A percentile compares a stretch with the other conserved stretches of the same genome.
Conservation (phyloP, 148 eudicot species). For the Linanthus parryae region DNA sequence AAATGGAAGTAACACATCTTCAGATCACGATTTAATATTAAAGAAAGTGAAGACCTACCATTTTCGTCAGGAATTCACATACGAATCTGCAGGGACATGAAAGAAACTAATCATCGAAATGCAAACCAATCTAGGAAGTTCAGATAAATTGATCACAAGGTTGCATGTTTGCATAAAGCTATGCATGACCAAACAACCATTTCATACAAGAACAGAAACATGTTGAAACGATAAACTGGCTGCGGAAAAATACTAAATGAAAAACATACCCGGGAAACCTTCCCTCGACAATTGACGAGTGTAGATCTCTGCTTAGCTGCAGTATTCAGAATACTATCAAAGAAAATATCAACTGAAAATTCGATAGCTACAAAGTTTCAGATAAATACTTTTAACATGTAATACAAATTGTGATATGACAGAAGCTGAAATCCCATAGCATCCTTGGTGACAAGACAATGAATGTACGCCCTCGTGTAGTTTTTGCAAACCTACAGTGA, state of each 20-base stretch:
- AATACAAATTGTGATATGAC: slow-evolving; percentile 76
- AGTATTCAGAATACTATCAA: slow-evolving; percentile 4
- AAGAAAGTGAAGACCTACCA: slow-evolving; percentile 33
- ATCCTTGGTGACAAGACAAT: slow-evolving; percentile 83
- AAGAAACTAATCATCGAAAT: not conserved
- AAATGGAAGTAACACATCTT: not conserved
- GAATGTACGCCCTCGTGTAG: slow-evolving; percentile 73
- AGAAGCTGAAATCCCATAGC: slow-evolving; percentile 91
- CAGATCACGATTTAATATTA: not conserved
- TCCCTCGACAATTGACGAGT: slow-evolving; percentile 59
- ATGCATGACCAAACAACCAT: too few relatives aligned
- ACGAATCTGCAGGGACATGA: slow-evolving; percentile 49
- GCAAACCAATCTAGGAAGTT: slow-evolving; percentile 2
- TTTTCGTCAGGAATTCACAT: slow-evolving; percentile 55
- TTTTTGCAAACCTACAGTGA: slow-evolving; percentile 60
- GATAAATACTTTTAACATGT: slow-evolving; percentile 65
- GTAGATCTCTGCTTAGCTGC: slow-evolving; percentile 82
- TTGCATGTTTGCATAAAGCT: too few relatives aligned
- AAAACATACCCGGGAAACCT: slow-evolving; percentile 63
- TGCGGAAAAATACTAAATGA: too few relatives aligned
- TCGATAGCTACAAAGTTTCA: not conserved
- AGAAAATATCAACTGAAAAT: slow-evolving; percentile 1
- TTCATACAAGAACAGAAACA: too few relatives aligned
- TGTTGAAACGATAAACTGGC: too few relatives aligned
- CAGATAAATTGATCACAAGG: not conserved